Conservation (phyloP, 2,329 filamentous ascomycete genomes). For the Pseudogymnoascus sp. region DNA sequence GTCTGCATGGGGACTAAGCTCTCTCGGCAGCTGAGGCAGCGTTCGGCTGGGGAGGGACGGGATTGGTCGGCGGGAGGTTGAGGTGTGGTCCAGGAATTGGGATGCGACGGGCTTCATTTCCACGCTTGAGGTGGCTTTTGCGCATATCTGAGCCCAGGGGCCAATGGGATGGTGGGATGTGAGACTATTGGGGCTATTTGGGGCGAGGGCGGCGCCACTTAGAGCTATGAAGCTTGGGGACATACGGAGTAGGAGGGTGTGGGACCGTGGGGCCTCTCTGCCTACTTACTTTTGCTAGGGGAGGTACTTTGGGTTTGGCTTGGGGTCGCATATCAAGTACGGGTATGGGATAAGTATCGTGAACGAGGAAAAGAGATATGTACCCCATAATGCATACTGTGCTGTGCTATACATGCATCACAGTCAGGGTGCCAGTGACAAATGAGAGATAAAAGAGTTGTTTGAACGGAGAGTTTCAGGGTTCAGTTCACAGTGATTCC, state of each 20-base stretch:
- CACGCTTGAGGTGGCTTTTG: conserved; percentile 3
- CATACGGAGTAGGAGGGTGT: background rate
- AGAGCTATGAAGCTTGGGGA: conserved; percentile 1
- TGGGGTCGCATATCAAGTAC: too few relatives aligned
- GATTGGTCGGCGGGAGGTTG: too few relatives aligned
- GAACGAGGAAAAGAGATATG: background rate
- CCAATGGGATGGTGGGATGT: background rate
- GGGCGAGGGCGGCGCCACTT: background rate
- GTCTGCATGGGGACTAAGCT: background rate
- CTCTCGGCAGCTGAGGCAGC: conserved; percentile 2
- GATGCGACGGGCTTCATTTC: background rate
- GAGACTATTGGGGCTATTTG: background rate
- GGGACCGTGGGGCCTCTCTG: background rate
- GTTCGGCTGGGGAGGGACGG: background rate
- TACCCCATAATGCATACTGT: background rate
- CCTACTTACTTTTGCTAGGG: background rate
- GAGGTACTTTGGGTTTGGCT: too few relatives aligned
- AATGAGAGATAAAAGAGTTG: background rate
- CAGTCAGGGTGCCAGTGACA: background rate
- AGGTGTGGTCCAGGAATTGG: background rate
- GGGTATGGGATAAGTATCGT: too few relatives aligned
- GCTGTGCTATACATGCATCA: background rate
- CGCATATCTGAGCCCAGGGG: background rate
- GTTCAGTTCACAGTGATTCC: background rate
- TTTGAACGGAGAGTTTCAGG: background rate